Evolutionary conservation across 495 filamentous ascomycete genomes (phyloP), one percentile per base, ranked within the genome.

Genomic region (Neurospora terricola): DNA sequence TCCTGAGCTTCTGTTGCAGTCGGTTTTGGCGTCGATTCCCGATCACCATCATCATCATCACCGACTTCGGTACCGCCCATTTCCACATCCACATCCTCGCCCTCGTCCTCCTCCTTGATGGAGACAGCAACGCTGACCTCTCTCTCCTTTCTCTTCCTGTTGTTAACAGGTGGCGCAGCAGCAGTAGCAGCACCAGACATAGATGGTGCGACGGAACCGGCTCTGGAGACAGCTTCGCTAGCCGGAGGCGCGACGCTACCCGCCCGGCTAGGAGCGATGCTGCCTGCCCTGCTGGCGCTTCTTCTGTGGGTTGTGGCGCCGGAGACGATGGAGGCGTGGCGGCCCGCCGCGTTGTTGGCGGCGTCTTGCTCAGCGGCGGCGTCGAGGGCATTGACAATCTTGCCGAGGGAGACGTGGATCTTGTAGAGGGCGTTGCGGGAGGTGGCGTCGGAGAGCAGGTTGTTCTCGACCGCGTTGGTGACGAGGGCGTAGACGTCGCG

Each of bases 401-500:
- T 90, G 68, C 86, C 87, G 0, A 91, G 81, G 40, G 78, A 82
- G 76, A 91, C 88, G 76, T 94, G 92, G 69, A 93, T 86, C 80
- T 95, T 97, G 79, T 90, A 91, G 5, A 97, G 83, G 0, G 91
- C 88, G 72, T 94, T 96, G 9, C 91, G 86, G 70, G 90, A 86
- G 10, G 91, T 86, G 2, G 92, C 91, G 73, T 96, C 93, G 0
- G 81, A 80, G 1, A 92, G 87, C 3, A 93, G 79, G 42, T 90
- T 90, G 37, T 87, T 85, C 37, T 93, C 91, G 36, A 96, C 91
- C 11, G 91, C 91, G 37, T 87, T 81, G 40, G 87, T 87, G 30
- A 93, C 85, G 9, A 90, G 80, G 14, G 84, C 82, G 77, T 89
- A 90, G 3, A 86, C 73, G 10, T 80, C 79, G 23, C 85, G 83